Conservation (phyloP, 306 rosid genomes). For the Rubus parviflorus region DNA sequence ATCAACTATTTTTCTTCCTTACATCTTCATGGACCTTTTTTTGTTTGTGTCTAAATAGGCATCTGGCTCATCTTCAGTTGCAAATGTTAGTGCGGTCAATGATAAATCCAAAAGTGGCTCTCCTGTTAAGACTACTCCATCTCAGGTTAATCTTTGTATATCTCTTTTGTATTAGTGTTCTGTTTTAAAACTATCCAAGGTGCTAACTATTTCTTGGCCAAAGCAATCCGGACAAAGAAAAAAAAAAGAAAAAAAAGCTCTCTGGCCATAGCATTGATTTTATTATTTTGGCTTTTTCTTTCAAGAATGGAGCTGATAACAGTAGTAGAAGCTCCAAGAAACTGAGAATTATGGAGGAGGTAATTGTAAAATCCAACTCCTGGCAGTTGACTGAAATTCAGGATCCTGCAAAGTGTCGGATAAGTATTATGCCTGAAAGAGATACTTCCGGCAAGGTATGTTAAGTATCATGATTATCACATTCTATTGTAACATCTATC, state of each 20-base stretch:
- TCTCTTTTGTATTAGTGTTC: not conserved
- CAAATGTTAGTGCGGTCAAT: slow-evolving; percentile 58
- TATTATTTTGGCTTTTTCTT: slow-evolving; percentile 32
- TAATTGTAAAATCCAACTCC: slow-evolving; percentile 56
- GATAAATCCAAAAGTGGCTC: slow-evolving; percentile 80
- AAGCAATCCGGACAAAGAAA: too few species aligned
- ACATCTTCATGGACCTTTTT: slow-evolving; percentile 11
- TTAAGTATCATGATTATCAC: slow-evolving; percentile 20
- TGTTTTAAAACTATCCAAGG: too few species aligned
- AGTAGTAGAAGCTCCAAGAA: slow-evolving; percentile 56
- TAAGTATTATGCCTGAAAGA: slow-evolving; percentile 73
- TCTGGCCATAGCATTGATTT: slow-evolving; percentile 22
- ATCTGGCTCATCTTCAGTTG: slow-evolving; percentile 55
- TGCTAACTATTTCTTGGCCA: too few species aligned
- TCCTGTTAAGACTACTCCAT: slow-evolving; percentile 69
- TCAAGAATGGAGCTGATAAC: slow-evolving; percentile 69
- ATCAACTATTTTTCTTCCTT: slow-evolving; percentile 6
- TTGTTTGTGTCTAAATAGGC: slow-evolving; percentile 39
- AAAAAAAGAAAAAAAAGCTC: too few species aligned
- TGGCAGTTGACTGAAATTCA: slow-evolving; percentile 86
- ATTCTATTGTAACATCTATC: slow-evolving; percentile 19
- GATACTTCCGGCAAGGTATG: slow-evolving; percentile 82
- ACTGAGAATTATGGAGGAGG: slow-evolving; percentile 59
- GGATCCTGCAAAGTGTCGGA: slow-evolving; percentile 69
- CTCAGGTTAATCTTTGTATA: slow-evolving; percentile 27